phyloP scores from a whole-genome alignment of 2,329 filamentous ascomycete genomes.

The Fusarium praegraminearum region DNA sequence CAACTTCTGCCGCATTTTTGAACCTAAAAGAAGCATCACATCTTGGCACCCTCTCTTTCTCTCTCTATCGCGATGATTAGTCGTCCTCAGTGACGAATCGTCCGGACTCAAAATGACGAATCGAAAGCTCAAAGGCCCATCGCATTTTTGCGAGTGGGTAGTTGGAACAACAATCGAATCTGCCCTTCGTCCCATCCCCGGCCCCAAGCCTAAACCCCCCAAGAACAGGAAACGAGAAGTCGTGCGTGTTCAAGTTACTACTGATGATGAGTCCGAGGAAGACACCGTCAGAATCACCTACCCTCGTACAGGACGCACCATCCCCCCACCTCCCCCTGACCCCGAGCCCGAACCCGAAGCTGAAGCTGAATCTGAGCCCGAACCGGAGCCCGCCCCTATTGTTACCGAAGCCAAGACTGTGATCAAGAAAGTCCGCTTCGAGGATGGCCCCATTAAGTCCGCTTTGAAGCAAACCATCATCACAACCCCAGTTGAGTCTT shows the following conservation, averaged over 20 bases:
- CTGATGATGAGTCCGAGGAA: constrained; percentile 64
- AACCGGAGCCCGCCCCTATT: neutral
- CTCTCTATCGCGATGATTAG: constrained; percentile 7
- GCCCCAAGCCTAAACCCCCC: constrained; percentile 43
- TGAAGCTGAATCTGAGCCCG: neutral
- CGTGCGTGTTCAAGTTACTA: constrained; percentile 58
- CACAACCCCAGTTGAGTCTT: constrained; percentile 30
- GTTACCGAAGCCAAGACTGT: constrained; percentile 22
- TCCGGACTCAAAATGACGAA: constrained; percentile 28
- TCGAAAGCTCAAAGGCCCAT: constrained; percentile 37
- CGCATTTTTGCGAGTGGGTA: constrained; percentile 57
- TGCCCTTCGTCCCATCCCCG: constrained; percentile 43
- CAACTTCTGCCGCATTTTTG: constrained; percentile 1
- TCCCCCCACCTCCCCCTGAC: neutral
- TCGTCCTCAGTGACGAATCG: neutral
- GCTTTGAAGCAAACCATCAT: constrained; percentile 42
- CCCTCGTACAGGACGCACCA: constrained; percentile 54
- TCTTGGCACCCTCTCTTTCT: constrained; percentile 5
- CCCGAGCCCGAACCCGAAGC: neutral
- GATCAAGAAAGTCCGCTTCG: constrained; percentile 61
- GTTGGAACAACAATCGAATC: constrained; percentile 54
- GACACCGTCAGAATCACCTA: constrained; percentile 64
- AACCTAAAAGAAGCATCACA: neutral
- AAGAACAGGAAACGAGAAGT: constrained; percentile 49
- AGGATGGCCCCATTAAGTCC: constrained; percentile 47